Base-by-base conservation (phyloP, 179 eudicot species). In the Silene noctiflora region DNA sequence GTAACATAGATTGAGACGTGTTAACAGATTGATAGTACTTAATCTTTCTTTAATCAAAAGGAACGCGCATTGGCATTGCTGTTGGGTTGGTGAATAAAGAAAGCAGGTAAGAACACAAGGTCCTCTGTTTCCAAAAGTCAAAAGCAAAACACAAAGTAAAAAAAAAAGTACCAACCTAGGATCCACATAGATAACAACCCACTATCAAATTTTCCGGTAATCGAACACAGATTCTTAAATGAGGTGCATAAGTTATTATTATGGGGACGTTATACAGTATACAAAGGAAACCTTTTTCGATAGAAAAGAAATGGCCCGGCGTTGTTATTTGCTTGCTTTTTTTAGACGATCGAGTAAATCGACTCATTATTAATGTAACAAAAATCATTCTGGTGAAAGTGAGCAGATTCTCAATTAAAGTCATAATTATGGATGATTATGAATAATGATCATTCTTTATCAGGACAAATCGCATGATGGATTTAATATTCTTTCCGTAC, bases 111-210 rank as follows among this genome's bases (percentile, higher is more conserved):
- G 69, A 24, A 24, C 16, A 67, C 16, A 35, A 46, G 58, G 69
- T 33, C 22, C 79, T 71, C 64, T 22, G 76, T 59, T 64, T 29
- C 48, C 55, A 20, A 75, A 71, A 65, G 83, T 75, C 79, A 80
- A 80, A 80, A 80, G 76, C 27, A 56, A 74, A 42, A 67, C 78
- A 29, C 71, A 71, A 81, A 71, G 79, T 53, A 69, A 75, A 74
- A 27, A 27, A 14, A 14, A 53, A 53, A 71, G 76, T 78, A 72
- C 69, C 70, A 64, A 56, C 62, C 27, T 71, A 64, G 73, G 81
- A 78, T 78, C 77, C 67, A 35, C 69, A 20, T 69, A 20, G 75
- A 76, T 65, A 67, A 72, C 71, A 66, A 73, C 76, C 74, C 71
- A 73, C 64, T 24, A 73, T 17, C 61, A 21, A 62, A 35, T 27